phyloP scores from a whole-genome alignment of 768 basidiomycete species.

The Albatrellus ellisii region DNA sequence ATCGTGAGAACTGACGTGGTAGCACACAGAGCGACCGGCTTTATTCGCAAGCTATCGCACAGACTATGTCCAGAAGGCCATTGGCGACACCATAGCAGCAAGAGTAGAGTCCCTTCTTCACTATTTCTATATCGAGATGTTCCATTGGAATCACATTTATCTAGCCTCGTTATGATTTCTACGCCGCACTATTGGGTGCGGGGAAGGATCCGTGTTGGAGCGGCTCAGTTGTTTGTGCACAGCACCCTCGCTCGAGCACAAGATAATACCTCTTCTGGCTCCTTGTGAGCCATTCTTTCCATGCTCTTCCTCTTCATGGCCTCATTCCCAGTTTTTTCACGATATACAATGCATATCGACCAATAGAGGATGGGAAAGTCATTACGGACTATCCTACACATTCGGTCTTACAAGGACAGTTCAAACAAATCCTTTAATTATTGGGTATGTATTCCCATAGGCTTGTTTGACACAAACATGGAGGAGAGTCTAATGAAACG shows the following conservation, averaged over 20 bases:
- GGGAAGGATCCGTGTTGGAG: conserved; percentile 20
- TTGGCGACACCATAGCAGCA: conserved; percentile 39
- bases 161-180: conserved; percentile 41
- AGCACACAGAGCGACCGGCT: conserved; percentile 26
- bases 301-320: not conserved
- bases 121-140: too few species aligned
- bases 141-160: not conserved
- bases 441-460: conserved; percentile 30
- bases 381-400: conserved; percentile 38
- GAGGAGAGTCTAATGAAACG: conserved; percentile 56
- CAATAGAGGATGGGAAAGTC: conserved; percentile 40
- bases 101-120: too few species aligned
- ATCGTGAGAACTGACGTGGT: conserved; percentile 46
- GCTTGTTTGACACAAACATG: conserved; percentile 31
- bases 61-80: conserved; percentile 44
- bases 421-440: conserved; percentile 39
- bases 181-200: conserved; percentile 36
- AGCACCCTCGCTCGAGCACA: conserved; percentile 41
- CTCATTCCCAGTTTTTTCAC: not conserved
- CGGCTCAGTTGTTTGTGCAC: conserved; percentile 35
- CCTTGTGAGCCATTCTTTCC: conserved; percentile 26
- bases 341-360: conserved; percentile 34
- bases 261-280: conserved; percentile 26
- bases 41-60: conserved; percentile 45
- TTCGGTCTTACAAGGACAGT: conserved; percentile 30